Conservation (phyloP, 495 filamentous ascomycete genomes). For the Aspergillus ostianus region DNA sequence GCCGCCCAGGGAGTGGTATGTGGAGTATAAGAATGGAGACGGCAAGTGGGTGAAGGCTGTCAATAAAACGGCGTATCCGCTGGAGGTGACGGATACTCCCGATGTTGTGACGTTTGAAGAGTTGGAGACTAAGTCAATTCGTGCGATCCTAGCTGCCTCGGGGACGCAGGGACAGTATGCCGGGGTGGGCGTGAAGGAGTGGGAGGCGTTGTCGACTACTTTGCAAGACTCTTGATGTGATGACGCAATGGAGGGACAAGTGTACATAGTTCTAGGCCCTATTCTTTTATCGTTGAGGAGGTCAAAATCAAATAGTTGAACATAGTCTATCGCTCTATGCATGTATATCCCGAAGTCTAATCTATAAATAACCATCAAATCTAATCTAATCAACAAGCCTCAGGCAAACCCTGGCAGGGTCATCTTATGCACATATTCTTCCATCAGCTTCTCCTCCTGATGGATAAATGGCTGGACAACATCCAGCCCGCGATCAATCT, state of each 20-base stretch:
- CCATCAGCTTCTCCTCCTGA: constrained; percentile 40
- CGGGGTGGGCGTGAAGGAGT: constrained; percentile 5
- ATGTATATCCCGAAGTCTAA: constrained; percentile 1
- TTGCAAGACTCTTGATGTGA: neutral
- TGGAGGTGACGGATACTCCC: constrained; percentile 4
- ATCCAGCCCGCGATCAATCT: constrained; percentile 44
- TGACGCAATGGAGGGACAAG: neutral
- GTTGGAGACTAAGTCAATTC: neutral
- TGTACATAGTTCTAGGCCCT: neutral
- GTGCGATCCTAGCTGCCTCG: neutral
- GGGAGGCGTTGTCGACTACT: constrained; percentile 8
- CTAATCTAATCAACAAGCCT: constrained; percentile 6
- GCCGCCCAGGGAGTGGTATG: constrained; percentile 1
- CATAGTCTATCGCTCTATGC: neutral
- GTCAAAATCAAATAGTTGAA: neutral
- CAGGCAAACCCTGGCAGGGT: constrained; percentile 15
- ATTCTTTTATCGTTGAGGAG: too few species aligned
- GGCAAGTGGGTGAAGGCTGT: neutral
- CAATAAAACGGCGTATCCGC: neutral
- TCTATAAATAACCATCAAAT: neutral
- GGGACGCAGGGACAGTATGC: constrained; percentile 2
- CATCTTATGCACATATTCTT: constrained; percentile 25
- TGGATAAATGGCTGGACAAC: constrained; percentile 41
- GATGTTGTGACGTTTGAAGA: neutral
- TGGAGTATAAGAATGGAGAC: constrained; percentile 2